Percentiles rank a stretch among this genome's conserved stretches.
These are phyloP conservation scores for Dryas integrifolia DNA, from an alignment of 331 rosid genomes.

Conservation along the genomic window DNA sequence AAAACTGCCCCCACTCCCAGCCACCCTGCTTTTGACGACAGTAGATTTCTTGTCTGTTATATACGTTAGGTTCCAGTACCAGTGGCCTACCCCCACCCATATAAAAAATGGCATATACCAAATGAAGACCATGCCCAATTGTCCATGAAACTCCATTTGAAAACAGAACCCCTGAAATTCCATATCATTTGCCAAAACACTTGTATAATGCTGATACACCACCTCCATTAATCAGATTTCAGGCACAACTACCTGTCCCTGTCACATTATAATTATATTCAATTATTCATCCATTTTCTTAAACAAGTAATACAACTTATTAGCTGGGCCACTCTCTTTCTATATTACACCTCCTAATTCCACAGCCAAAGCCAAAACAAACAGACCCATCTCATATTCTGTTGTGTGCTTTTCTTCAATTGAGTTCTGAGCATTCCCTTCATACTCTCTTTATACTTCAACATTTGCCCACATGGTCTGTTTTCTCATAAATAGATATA, in stretches of 20 bases:
- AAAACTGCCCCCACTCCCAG: constrained; percentile 14
- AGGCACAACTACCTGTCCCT: constrained; percentile 42
- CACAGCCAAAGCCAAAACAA: too few relatives aligned
- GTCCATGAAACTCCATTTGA: neutral
- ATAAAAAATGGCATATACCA: neutral
- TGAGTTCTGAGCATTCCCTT: constrained; percentile 18
- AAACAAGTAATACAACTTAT: neutral
- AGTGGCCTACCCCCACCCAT: constrained; percentile 58
- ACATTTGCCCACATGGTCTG: constrained; percentile 20
- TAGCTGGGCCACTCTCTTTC: neutral
- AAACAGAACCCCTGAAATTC: neutral
- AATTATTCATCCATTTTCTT: constrained; percentile 13
- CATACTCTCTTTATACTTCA: neutral
- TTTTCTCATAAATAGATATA: constrained; percentile 1
- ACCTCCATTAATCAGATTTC: constrained; percentile 13
- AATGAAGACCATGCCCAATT: neutral
- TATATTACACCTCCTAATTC: neutral
- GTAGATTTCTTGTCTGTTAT: constrained; percentile 12
- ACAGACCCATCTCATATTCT: neutral
- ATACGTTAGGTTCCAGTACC: constrained; percentile 26
- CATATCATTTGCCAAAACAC: neutral
- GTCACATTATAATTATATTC: constrained; percentile 17
- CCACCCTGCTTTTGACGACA: neutral
- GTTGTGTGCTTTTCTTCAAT: constrained; percentile 1
- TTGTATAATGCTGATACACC: constrained; percentile 11